Conservation (phyloP, 2,329 filamentous ascomycete genomes). For the Aphanocladium album region DNA sequence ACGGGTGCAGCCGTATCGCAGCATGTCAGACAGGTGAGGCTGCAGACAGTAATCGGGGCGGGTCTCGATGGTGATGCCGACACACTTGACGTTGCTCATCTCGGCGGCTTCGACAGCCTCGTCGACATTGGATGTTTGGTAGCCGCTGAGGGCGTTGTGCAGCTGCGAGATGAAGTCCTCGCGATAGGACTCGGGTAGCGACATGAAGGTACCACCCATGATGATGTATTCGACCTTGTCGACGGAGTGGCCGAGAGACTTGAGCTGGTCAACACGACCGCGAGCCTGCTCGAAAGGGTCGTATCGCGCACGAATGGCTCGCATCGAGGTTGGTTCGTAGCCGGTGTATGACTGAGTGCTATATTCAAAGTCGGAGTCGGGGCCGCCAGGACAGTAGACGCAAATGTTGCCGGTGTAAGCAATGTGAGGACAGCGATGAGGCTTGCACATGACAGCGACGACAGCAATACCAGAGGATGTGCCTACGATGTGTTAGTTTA, state of each 20-base stretch:
- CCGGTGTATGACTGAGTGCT: slow-evolving; percentile 98
- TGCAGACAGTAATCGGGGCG: slow-evolving; percentile 94
- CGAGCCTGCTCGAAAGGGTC: slow-evolving; percentile 97
- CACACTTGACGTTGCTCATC: slow-evolving; percentile 96
- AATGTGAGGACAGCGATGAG: slow-evolving; percentile 94
- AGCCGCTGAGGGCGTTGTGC: slow-evolving; percentile 94
- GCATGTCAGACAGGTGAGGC: slow-evolving; percentile 91
- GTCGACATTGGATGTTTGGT: slow-evolving; percentile 89
- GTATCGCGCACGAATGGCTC: slow-evolving; percentile 92
- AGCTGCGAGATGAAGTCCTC: slow-evolving; percentile 93
- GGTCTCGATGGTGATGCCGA: slow-evolving; percentile 98
- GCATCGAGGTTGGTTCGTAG: slow-evolving; percentile 98
- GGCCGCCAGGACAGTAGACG: slow-evolving; percentile 95
- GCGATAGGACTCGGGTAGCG: slow-evolving; percentile 78
- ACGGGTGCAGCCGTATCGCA: slow-evolving; percentile 94
- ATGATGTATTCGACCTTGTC: slow-evolving; percentile 99
- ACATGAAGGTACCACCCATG: slow-evolving; percentile 99
- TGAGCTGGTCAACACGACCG: slow-evolving; percentile 93
- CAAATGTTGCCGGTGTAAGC: slow-evolving; percentile 98
- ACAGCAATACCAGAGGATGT: slow-evolving; percentile 97
- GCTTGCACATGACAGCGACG: slow-evolving; percentile 99
- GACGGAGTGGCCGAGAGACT: slow-evolving; percentile 89
- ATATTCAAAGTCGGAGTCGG: slow-evolving; percentile 98
- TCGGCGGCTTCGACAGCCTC: slow-evolving; percentile 91
- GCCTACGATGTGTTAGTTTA: slow-evolving; percentile 41